These are phyloP conservation scores for Dactylella cylindrospora DNA, from an alignment of 2,329 filamentous ascomycete species.

Conservation along the genomic window DNA sequence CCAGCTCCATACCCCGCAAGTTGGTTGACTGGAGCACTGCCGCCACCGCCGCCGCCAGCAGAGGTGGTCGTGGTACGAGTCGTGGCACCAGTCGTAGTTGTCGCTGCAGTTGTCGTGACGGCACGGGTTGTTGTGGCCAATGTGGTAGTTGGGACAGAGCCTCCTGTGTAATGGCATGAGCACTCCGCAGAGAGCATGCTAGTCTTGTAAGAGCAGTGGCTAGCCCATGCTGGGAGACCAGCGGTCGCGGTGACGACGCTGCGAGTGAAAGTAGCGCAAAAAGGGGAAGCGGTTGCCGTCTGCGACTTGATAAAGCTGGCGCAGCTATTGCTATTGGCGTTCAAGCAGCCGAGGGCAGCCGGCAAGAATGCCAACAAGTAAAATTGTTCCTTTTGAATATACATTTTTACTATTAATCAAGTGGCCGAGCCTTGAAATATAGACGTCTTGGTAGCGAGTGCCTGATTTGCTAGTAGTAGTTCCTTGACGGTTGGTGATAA, in stretches of 20 bases:
- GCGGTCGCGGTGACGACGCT: conserved; percentile 42
- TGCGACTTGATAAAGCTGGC: conserved; percentile 51
- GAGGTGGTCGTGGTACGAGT: conserved; percentile 2
- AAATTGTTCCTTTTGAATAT: conserved; percentile 35
- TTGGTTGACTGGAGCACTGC: conserved; percentile 45
- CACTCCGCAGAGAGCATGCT: conserved; percentile 39
- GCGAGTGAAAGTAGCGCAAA: conserved; percentile 51
- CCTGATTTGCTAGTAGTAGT: conserved; percentile 1
- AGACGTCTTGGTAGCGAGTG: neutral
- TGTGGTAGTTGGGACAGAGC: conserved; percentile 15
- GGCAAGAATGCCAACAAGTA: conserved; percentile 47
- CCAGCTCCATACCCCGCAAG: conserved; percentile 52
- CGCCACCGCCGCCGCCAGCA: conserved; percentile 5
- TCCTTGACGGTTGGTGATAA: neutral
- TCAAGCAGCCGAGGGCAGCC: conserved; percentile 49
- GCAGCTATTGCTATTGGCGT: conserved; percentile 49
- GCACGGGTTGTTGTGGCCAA: conserved; percentile 16
- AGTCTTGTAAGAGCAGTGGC: conserved; percentile 50
- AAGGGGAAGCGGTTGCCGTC: conserved; percentile 50
- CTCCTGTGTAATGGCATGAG: conserved; percentile 28
- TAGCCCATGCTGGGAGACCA: conserved; percentile 54
- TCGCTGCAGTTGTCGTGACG: neutral
- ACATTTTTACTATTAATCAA: neutral
- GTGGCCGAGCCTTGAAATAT: no score
- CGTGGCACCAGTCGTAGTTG: neutral